Evolutionary conservation across 768 basidiomycete species (phyloP), one percentile per base, ranked within the genome.

Genomic region (Melanogaster broomeanus): DNA sequence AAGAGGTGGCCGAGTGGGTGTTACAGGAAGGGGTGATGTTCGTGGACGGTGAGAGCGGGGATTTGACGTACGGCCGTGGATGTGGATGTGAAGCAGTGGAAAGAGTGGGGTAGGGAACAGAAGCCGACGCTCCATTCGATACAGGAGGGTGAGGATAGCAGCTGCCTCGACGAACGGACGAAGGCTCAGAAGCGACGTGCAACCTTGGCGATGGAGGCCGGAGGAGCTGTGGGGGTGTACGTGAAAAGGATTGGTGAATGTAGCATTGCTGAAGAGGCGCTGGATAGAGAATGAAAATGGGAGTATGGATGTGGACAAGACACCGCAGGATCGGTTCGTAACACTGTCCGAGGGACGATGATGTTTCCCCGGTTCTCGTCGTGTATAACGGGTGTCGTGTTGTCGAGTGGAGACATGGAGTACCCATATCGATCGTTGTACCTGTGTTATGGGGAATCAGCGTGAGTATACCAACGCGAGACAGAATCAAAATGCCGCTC

Each of bases 11-110:
- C 3, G 31, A 31, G 13, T 31, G 31, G 31, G 90, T 80, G 64
- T 87, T 49, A 42, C 57, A 52, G 12, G 68, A 72, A 0, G 77
- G 70, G 52, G 74, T 69, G 22, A 67, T 71, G 54, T 67, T 67
- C 28, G 71, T 67, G 22, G 74, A 71, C 6, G 69, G 62, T 19
- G 69, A 59, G 4, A 73, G 55, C 69, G 68, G 57, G 66, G 63
- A 59, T 31, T 58, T 65, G 54, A 38, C 45, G 46, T 37, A 44
- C 25, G 52, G 7, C 7, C 9, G 31, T 27, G 13, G 19, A 40
- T 45, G 66, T 25, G 51, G 44, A 43, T 53, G 61, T 21, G 60
- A 48, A 52, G 64, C 43, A 49, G 47, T 58, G 52, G 45, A 44
- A 38, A 42, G 74, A 25, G 51, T 42, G 27, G 22, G 47, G n/a